phyloP scores from a whole-genome alignment of 306 rosid genomes.

The Lathyrus sativus region DNA sequence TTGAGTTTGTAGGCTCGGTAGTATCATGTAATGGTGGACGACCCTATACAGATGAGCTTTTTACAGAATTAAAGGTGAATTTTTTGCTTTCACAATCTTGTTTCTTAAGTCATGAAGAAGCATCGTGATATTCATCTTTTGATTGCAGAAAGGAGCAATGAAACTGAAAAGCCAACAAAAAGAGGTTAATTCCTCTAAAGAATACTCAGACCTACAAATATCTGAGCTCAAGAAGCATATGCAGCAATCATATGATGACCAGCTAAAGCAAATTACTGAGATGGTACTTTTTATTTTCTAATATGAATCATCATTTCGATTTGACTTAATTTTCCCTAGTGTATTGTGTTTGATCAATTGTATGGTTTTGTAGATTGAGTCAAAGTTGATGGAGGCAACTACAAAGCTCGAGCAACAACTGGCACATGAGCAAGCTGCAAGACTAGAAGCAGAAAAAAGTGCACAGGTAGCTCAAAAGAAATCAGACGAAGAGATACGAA shows the following conservation, averaged over 20 bases:
- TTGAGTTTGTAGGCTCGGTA: constrained; percentile 54
- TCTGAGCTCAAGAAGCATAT: constrained; percentile 54
- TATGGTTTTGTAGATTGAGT: constrained; percentile 62
- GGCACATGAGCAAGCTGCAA: constrained; percentile 79
- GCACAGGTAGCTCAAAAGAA: background rate
- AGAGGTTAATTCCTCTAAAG: constrained; percentile 56
- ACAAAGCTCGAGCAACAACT: constrained; percentile 66
- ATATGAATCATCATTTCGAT: background rate
- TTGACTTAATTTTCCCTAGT: background rate
- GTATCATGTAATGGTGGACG: constrained; percentile 61
- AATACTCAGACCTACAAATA: constrained; percentile 53
- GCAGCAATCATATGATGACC: constrained; percentile 62
- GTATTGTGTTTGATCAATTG: background rate
- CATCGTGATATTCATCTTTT: constrained; percentile 25
- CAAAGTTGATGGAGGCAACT: constrained; percentile 66
- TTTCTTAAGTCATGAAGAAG: constrained; percentile 1
- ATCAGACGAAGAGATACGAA: constrained; percentile 64
- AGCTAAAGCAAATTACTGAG: constrained; percentile 77
- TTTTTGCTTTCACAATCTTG: constrained; percentile 1
- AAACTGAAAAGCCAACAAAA: constrained; percentile 56
- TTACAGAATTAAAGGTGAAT: constrained; percentile 73
- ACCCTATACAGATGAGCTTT: constrained; percentile 72
- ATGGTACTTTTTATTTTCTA: constrained; percentile 55
- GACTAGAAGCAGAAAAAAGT: constrained; percentile 50
- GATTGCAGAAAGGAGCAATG: constrained; percentile 65